Conservation (phyloP, 495 filamentous ascomycete genomes). For the Xylaria bambusicola region DNA sequence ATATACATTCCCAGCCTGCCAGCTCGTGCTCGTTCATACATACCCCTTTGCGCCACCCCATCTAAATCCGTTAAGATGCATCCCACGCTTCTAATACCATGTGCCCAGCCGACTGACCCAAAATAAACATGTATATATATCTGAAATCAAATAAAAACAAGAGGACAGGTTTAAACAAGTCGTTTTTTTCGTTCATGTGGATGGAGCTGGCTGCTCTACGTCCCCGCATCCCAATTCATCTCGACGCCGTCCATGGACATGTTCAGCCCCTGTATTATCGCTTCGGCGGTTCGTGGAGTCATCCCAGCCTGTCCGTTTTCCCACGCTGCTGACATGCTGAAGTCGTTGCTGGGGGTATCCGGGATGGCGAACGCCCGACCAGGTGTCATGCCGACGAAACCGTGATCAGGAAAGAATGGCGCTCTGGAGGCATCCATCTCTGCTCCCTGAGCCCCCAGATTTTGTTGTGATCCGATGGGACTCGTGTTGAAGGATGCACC, state of each 20-base stretch:
- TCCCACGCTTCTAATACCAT: neutral
- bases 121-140: neutral
- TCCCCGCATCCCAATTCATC: constrained; percentile 30
- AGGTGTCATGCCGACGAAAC: constrained; percentile 37
- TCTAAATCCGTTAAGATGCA: neutral
- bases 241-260: constrained; percentile 50
- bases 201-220: neutral
- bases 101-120: neutral
- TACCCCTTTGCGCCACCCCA: neutral
- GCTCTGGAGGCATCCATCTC: constrained; percentile 33
- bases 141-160: neutral
- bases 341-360: constrained; percentile 39
- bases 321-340: constrained; percentile 43
- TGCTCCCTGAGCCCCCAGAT: constrained; percentile 31
- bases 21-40: neutral
- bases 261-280: constrained; percentile 50
- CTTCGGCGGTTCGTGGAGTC: constrained; percentile 49
- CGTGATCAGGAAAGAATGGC: constrained; percentile 38
- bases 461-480: constrained; percentile 42
- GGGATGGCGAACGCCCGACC: constrained; percentile 30
- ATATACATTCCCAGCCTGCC: neutral
- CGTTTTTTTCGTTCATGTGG: too few species aligned
- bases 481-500: constrained; percentile 50
- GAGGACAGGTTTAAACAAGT: too few species aligned
- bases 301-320: constrained; percentile 40